Percentiles rank a stretch among this genome's conserved stretches.
Conservation (phyloP, 768 basidiomycete species). For the Naganishia onofrii region DNA sequence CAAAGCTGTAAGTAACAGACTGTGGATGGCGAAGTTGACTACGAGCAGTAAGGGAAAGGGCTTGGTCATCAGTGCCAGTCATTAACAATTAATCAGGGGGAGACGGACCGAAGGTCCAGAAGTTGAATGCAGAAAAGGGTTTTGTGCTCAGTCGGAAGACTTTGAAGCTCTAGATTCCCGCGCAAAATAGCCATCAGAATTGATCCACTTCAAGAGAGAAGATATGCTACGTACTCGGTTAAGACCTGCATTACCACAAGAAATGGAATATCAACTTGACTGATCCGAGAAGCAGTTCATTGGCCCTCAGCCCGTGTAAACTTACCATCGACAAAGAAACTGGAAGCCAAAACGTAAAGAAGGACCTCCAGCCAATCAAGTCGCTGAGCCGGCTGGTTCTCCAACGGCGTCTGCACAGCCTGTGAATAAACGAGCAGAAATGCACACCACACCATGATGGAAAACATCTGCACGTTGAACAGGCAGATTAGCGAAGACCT, state of each 20-base stretch:
- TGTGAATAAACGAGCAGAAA: constrained; percentile 78
- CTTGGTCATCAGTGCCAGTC: constrained; percentile 33
- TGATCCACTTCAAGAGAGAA: background rate
- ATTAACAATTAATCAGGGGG: background rate
- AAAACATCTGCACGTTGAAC: constrained; percentile 14
- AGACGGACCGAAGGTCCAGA: constrained; percentile 62
- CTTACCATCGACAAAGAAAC: constrained; percentile 77
- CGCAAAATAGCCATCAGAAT: background rate
- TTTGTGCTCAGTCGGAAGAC: constrained; percentile 64
- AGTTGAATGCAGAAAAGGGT: constrained; percentile 61
- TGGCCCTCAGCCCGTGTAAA: background rate
- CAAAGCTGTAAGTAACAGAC: constrained; percentile 71
- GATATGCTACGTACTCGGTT: constrained; percentile 12
- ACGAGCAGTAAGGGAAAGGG: constrained; percentile 23
- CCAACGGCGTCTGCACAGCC: constrained; percentile 76
- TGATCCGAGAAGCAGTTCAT: background rate
- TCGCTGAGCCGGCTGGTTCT: constrained; percentile 58
- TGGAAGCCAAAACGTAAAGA: constrained; percentile 72
- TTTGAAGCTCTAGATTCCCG: constrained; percentile 1
- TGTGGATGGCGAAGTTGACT: constrained; percentile 69
- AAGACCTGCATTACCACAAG: constrained; percentile 3
- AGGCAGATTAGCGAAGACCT: background rate
- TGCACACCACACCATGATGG: constrained; percentile 62
- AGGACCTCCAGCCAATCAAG: constrained; percentile 77
- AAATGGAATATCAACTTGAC: background rate